Evolutionary conservation across 495 filamentous ascomycete species (phyloP), one percentile per base, ranked within the genome.

Genomic region (Aspergillus funiculosus): DNA sequence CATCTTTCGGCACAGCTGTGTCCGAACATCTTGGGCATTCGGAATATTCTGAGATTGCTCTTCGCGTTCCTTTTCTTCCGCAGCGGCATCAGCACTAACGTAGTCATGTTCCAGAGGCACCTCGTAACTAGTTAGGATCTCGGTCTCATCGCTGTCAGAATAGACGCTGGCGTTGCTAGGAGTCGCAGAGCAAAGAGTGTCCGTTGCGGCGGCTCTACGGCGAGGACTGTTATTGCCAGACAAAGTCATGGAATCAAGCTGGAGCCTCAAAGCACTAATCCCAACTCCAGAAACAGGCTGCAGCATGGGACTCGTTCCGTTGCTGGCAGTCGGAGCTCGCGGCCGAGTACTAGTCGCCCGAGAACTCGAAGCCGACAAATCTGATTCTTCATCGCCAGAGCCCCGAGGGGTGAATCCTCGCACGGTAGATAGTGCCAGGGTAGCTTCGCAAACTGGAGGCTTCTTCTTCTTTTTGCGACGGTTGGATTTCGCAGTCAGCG

Each of bases 91-190:
- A 15, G 83, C 73, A 57, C 85, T 89, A 31, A 87, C 75, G 52
- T 94, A 98, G 62, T 95, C 92, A 32, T 89, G 64, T 43, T 95
- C 87, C 25, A 98, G 70, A 30, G 82, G 79, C 43, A 98, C 80
- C 66, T 96, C 89, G 55, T 97, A 97, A 54, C 81, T 86, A n/a
- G 80, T 80, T 64, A 80, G 68, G 10, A 72, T 62, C 48, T 80
- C 73, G 2, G 67, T 82, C 60, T 67, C 75, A 68, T 62, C 63
- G 48, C 52, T 71, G 24, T 81, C 79, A 6, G 83, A 85, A 26
- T 69, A 68, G 1, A 71, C 69, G 53, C 78, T 78, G 15, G 73
- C 71, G 45, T 76, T 78, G 55, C 72, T 78, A 19, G 72, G 66
- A 14, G 71, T 68, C 34, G 54, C 62, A 9, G 73, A 74, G 44